Evolutionary conservation across 1,139 yeast species (phyloP).

Genomic region (Eremothecium coryli): DNA sequence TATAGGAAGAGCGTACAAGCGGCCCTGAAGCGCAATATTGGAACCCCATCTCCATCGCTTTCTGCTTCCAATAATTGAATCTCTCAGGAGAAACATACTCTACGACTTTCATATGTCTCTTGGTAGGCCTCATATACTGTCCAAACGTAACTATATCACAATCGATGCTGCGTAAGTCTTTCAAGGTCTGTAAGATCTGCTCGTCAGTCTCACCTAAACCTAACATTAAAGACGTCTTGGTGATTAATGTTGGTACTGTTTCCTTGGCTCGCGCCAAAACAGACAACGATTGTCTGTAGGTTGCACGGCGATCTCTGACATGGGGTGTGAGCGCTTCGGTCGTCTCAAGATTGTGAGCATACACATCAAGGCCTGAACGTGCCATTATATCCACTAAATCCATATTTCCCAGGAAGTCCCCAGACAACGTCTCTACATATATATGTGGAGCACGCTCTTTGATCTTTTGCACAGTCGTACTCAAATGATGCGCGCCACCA

Average conservation of each 20-base stretch:
- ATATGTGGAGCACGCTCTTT: conserved; percentile 86
- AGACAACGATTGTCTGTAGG: conserved; percentile 76
- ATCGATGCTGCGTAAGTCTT: conserved; percentile 59
- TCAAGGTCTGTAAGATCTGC: conserved; percentile 66
- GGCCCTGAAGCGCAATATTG: conserved; percentile 97
- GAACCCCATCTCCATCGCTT: conserved; percentile 80
- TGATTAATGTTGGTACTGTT: conserved; percentile 63
- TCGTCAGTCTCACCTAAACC: conserved; percentile 96
- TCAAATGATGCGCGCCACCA: conserved; percentile 89
- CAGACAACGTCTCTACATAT: conserved; percentile 86
- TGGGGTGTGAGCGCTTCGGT: conserved; percentile 92
- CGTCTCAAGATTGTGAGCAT: conserved; percentile 95
- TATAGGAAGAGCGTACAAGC: conserved; percentile 88
- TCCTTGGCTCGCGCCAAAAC: conserved; percentile 76
- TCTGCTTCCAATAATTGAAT: conserved; percentile 86
- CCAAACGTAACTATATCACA: conserved; percentile 98
- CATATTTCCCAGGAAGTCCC: conserved; percentile 90
- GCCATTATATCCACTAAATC: conserved; percentile 77
- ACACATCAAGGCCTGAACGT: conserved; percentile 81
- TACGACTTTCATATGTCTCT: conserved; percentile 96
- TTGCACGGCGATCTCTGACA: conserved; percentile 93
- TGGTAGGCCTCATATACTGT: conserved; percentile 98
- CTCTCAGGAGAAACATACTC: conserved; percentile 93
- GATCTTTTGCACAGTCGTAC: conserved; percentile 76
- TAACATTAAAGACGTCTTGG: conserved; percentile 92